Evolutionary conservation across 441 rosid genomes (phyloP).

Genomic region (Gossypium lobatum): DNA sequence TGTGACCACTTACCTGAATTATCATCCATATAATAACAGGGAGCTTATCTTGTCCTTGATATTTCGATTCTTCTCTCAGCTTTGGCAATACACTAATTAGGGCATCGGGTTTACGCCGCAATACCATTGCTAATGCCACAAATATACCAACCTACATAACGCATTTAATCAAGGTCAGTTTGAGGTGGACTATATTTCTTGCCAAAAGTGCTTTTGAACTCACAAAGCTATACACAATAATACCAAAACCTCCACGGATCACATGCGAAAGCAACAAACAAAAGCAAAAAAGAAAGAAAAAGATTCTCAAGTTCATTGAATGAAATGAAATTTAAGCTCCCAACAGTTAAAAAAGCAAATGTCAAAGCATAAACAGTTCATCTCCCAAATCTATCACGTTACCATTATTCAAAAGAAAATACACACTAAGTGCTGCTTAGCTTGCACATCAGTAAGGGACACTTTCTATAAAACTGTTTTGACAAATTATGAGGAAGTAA

Average conservation of each 20-base stretch:
- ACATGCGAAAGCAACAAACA: neutral
- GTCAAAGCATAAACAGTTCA: neutral
- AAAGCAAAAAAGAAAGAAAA: neutral
- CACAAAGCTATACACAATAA: neutral
- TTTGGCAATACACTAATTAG: constrained; percentile 49
- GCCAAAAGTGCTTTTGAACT: neutral
- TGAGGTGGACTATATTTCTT: neutral
- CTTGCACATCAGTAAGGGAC: neutral
- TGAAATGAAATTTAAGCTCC: neutral
- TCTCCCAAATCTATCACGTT: neutral
- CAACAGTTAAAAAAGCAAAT: neutral
- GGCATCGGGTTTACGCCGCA: constrained; percentile 83
- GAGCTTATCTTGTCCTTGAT: constrained; percentile 87
- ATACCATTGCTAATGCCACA: constrained; percentile 71
- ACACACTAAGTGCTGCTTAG: neutral
- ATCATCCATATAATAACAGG: constrained; percentile 70
- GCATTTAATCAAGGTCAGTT: neutral
- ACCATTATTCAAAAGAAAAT: neutral
- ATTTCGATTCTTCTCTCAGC: constrained; percentile 62
- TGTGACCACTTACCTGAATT: constrained; percentile 50
- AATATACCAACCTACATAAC: constrained; percentile 75
- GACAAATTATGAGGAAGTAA: neutral
- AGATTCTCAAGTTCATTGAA: neutral
- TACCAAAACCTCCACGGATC: neutral
- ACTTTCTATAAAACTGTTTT: neutral